Evolutionary conservation across 108 stramenopile genomes (phyloP).

Genomic region (Stephanodiscus minutulus): DNA sequence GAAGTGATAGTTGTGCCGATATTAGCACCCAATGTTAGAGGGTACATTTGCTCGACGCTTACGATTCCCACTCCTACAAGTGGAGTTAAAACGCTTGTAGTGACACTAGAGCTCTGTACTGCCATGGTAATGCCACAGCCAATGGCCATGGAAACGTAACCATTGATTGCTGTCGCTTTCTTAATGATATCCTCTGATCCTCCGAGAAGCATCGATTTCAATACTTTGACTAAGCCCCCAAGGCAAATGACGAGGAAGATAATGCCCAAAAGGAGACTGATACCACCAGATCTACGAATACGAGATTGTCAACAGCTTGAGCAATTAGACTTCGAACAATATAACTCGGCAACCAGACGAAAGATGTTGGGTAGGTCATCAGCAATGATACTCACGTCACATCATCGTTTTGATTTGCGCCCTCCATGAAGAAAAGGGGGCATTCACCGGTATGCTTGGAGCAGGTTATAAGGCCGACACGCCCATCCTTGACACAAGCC

Average conservation of each 20-base stretch:
- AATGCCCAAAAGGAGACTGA: conserved; percentile 72
- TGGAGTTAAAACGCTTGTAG: conserved; percentile 82
- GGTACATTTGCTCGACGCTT: conserved; percentile 75
- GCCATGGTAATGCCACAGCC: conserved; percentile 81
- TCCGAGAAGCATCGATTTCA: conserved; percentile 16
- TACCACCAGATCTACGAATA: conserved; percentile 57
- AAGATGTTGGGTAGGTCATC: neutral
- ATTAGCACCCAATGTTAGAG: conserved; percentile 88
- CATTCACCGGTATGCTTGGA: conserved; percentile 56
- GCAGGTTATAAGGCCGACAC: conserved; percentile 74
- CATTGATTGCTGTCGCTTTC: conserved; percentile 88
- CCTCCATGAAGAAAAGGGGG: conserved; percentile 78
- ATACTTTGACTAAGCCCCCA: conserved; percentile 72
- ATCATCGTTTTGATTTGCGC: conserved; percentile 68
- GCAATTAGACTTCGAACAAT: neutral
- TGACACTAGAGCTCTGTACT: conserved; percentile 82
- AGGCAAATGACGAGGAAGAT: conserved; percentile 77
- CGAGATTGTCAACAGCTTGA: neutral
- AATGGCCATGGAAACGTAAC: conserved; percentile 76
- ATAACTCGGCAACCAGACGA: neutral
- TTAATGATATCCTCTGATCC: conserved; percentile 2
- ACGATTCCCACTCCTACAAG: conserved; percentile 78
- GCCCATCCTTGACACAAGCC: conserved; percentile 48
- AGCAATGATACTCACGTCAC: conserved; percentile 4
- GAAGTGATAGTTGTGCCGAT: conserved; percentile 87